phyloP scores from a whole-genome alignment of 2,329 filamentous ascomycete species.

The Microcyclospora tardicrescens region DNA sequence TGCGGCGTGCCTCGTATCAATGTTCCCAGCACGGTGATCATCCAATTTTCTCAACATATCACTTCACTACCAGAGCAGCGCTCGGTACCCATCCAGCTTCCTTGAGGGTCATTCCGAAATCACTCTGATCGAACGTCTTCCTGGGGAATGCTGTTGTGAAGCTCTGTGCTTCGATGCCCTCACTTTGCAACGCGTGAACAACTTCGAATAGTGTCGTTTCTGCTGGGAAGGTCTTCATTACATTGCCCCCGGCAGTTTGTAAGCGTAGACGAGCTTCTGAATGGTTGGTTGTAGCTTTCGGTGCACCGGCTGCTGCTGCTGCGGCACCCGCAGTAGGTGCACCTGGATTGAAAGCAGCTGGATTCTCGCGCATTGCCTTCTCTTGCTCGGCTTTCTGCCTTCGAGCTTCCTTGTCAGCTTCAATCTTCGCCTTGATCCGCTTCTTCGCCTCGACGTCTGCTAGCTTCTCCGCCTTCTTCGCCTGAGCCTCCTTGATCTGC shows the following conservation, averaged over 20 bases:
- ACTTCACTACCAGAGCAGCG: conserved; percentile 67
- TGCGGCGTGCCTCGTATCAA: too few species aligned
- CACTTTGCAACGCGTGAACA: conserved; percentile 58
- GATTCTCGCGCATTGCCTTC: conserved; percentile 77
- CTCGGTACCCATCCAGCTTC: conserved; percentile 85
- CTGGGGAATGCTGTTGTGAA: conserved; percentile 81
- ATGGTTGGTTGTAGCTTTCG: conserved; percentile 57
- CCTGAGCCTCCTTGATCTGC: conserved; percentile 77
- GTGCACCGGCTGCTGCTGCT: conserved; percentile 36
- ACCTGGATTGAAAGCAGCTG: conserved; percentile 38
- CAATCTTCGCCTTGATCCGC: conserved; percentile 84
- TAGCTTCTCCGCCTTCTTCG: conserved; percentile 76
- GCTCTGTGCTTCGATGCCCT: conserved; percentile 57
- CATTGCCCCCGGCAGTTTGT: conserved; percentile 60
- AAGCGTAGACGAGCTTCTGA: conserved; percentile 71
- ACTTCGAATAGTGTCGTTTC: conserved; percentile 91
- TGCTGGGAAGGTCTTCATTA: conserved; percentile 77
- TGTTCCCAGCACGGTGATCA: not conserved
- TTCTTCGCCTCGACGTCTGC: conserved; percentile 78
- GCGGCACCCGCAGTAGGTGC: conserved; percentile 28
- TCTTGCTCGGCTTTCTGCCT: conserved; percentile 72
- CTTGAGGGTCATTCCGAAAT: conserved; percentile 83
- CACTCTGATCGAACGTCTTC: conserved; percentile 57
- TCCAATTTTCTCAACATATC: conserved; percentile 1
- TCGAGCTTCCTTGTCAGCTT: conserved; percentile 83